Percentiles rank a stretch among this genome's conserved stretches.
Evolutionary conservation across 2,329 filamentous ascomycete species (phyloP).

Genomic region (Xylariaceae sp.): DNA sequence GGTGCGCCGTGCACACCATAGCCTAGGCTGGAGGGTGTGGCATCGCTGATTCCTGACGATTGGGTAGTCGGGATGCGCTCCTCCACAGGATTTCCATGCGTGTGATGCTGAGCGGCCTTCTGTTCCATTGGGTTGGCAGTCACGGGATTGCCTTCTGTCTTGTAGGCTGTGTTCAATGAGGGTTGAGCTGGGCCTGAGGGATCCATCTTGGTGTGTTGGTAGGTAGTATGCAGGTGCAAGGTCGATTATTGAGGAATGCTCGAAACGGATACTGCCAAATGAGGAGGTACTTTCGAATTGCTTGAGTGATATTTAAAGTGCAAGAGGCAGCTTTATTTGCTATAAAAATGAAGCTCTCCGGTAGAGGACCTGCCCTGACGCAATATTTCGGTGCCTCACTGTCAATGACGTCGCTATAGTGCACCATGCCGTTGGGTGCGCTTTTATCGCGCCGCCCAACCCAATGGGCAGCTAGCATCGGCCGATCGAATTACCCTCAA

Average conservation of each 20-base stretch:
- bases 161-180: constrained; percentile 20
- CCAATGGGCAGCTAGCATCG: too few species aligned
- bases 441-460: neutral
- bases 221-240: neutral
- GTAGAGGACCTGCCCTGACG: neutral
- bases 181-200: constrained; percentile 24
- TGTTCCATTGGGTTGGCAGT: constrained; percentile 23
- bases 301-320: too few species aligned
- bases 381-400: neutral
- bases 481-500: too few species aligned
- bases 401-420: neutral
- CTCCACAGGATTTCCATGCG: constrained; percentile 9
- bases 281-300: too few species aligned
- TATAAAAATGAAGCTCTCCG: too few species aligned
- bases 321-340: neutral
- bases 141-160: constrained; percentile 20
- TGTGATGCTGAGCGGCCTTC: constrained; percentile 10
- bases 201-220: constrained; percentile 18
- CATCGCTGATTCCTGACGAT: constrained; percentile 12
- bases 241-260: too few species aligned
- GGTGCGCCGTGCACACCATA: constrained; percentile 21
- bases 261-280: too few species aligned
- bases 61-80: constrained; percentile 15
- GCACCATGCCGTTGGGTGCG: neutral
- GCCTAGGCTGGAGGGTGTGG: constrained; percentile 23